A percentile compares a stretch with the other conserved stretches of the same genome.
These are phyloP conservation scores for Xylariaceae sp. DNA, from an alignment of 2,329 filamentous ascomycete genomes.

Conservation along the genomic window DNA sequence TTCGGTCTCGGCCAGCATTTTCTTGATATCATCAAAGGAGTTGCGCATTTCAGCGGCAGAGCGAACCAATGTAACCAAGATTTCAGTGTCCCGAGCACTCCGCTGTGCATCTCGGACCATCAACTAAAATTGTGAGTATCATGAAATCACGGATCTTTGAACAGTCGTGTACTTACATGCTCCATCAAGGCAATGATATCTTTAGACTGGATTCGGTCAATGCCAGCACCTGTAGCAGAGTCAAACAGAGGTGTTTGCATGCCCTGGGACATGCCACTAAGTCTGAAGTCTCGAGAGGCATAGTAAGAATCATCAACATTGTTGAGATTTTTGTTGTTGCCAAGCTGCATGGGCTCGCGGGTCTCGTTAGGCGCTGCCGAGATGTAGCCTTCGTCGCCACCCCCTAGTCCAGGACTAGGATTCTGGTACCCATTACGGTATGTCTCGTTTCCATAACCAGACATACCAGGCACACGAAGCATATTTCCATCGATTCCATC, in stretches of 20 bases:
- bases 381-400: slow-evolving; percentile 87
- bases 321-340: slow-evolving; percentile 53
- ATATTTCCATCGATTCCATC: slow-evolving; percentile 48
- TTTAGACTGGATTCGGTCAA: slow-evolving; percentile 90
- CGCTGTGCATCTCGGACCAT: slow-evolving; percentile 95
- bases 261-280: slow-evolving; percentile 88
- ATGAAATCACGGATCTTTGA: not conserved
- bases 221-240: slow-evolving; percentile 76
- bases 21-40: slow-evolving; percentile 92
- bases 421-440: slow-evolving; percentile 46
- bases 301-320: slow-evolving; percentile 64
- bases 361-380: slow-evolving; percentile 61
- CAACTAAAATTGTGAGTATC: slow-evolving; percentile 47
- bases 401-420: slow-evolving; percentile 53
- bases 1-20: slow-evolving; percentile 83
- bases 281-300: slow-evolving; percentile 52
- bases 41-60: slow-evolving; percentile 96
- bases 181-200: slow-evolving; percentile 98
- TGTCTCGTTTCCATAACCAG: slow-evolving; percentile 34
- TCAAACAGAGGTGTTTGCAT: slow-evolving; percentile 89
- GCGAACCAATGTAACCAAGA: slow-evolving; percentile 86
- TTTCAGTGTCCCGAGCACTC: slow-evolving; percentile 93
- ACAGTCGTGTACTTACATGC: slow-evolving; percentile 54
- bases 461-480: slow-evolving; percentile 35
- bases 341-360: slow-evolving; percentile 45